Evolutionary conservation across 495 filamentous ascomycete genomes (phyloP).

Genomic region (Penicillium angulare): DNA sequence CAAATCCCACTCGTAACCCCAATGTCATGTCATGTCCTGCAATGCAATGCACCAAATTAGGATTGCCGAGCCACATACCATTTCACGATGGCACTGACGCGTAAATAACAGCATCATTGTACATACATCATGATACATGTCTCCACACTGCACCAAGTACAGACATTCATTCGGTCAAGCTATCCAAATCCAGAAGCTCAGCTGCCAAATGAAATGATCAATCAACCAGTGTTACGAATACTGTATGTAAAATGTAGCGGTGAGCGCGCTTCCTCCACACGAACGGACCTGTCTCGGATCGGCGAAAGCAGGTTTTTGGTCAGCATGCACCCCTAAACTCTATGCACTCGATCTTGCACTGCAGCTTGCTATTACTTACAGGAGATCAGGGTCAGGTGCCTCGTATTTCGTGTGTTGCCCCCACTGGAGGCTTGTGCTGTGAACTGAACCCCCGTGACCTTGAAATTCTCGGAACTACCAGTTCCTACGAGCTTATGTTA

Average conservation of each 20-base stretch:
- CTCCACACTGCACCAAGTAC: neutral
- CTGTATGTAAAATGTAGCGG: constrained; percentile 2
- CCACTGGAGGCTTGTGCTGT: too few relatives aligned
- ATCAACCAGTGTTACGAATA: constrained; percentile 1
- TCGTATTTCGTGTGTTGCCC: neutral
- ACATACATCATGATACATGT: too few relatives aligned
- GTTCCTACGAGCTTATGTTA: too few relatives aligned
- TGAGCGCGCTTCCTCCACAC: neutral
- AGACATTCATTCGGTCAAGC: neutral
- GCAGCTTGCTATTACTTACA: constrained; percentile 2
- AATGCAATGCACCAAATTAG: neutral
- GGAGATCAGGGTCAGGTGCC: constrained; percentile 1
- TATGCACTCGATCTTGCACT: neutral
- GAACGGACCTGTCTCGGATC: constrained; percentile 4
- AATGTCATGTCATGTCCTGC: too few relatives aligned
- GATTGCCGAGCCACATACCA: too few relatives aligned
- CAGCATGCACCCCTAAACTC: neutral
- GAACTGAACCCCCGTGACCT: neutral
- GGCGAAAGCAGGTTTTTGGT: neutral
- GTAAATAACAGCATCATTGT: neutral
- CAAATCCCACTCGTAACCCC: neutral
- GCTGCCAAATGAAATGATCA: neutral
- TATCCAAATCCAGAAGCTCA: neutral
- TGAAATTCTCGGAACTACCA: too few relatives aligned
- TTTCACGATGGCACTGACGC: neutral